Conservation (phyloP, 2,329 filamentous ascomycete species). For the Lecanicillium sp. region DNA sequence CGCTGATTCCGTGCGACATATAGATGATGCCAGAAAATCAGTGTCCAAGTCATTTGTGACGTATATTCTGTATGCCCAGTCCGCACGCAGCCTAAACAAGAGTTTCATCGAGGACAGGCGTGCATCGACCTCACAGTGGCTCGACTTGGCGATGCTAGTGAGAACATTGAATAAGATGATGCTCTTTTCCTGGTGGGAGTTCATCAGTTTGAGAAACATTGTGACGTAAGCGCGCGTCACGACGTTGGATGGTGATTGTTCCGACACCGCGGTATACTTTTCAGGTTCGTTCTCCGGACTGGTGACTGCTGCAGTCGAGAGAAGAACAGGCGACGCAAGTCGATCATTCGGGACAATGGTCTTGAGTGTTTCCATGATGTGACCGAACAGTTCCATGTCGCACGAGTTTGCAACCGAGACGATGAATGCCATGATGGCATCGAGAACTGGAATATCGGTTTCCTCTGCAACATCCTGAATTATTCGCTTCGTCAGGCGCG, state of each 20-base stretch:
- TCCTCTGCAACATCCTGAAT: constrained; percentile 57
- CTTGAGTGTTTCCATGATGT: constrained; percentile 48
- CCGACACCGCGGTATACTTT: constrained; percentile 17
- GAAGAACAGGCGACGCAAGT: constrained; percentile 36
- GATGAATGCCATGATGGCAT: constrained; percentile 59
- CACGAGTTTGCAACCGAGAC: constrained; percentile 58
- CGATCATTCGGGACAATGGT: constrained; percentile 45
- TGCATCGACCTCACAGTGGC: constrained; percentile 58
- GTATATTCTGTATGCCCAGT: constrained; percentile 72
- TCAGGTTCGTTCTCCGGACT: constrained; percentile 19
- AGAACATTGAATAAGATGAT: constrained; percentile 56
- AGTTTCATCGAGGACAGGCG: constrained; percentile 70
- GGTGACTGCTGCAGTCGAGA: constrained; percentile 22
- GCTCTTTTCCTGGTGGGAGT: constrained; percentile 58
- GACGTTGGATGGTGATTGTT: constrained; percentile 59
- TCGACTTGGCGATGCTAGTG: constrained; percentile 56
- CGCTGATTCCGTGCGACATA: constrained; percentile 59
- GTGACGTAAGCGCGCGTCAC: constrained; percentile 65
- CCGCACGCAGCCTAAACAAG: constrained; percentile 75
- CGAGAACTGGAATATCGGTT: constrained; percentile 57
- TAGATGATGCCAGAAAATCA: constrained; percentile 62
- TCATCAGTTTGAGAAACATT: constrained; percentile 71
- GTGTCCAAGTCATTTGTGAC: constrained; percentile 66
- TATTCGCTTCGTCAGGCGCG: constrained; percentile 54
- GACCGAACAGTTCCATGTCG: constrained; percentile 52